phyloP scores from a whole-genome alignment of 2,329 filamentous ascomycete species.

The Thielaviopsis punctulata region DNA sequence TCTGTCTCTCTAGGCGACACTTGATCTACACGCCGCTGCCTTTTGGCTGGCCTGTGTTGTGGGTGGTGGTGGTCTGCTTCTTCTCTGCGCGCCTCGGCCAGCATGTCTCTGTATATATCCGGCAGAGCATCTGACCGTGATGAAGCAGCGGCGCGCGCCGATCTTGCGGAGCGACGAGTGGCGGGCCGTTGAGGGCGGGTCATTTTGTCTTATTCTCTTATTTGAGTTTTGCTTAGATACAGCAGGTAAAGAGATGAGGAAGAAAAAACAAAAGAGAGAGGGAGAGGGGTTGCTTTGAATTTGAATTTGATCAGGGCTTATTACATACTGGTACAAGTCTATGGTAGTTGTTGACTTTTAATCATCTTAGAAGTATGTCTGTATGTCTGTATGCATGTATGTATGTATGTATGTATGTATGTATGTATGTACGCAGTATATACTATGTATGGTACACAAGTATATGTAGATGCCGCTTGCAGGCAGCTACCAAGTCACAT shows the following conservation, averaged over 20 bases:
- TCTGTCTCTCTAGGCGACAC: neutral
- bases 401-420: too few relatives aligned
- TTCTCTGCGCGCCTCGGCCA: neutral
- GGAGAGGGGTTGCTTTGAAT: too few relatives aligned
- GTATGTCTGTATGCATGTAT: too few relatives aligned
- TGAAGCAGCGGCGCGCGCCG: neutral
- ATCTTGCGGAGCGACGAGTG: neutral
- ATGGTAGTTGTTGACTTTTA: too few relatives aligned
- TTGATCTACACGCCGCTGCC: neutral
- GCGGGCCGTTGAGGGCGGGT: neutral
- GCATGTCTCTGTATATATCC: slow-evolving; percentile 8
- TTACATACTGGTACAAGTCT: too few relatives aligned
- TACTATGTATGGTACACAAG: too few relatives aligned
- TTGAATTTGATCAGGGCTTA: too few relatives aligned
- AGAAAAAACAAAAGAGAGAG: too few relatives aligned
- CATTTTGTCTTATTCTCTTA: neutral
- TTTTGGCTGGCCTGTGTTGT: slow-evolving; percentile 4
- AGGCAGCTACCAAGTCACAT: neutral
- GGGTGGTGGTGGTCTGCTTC: neutral
- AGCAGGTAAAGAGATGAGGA: too few relatives aligned
- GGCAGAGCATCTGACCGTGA: neutral
- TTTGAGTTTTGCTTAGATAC: too few relatives aligned
- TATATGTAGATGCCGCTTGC: neutral
- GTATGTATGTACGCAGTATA: too few relatives aligned
- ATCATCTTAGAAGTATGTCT: too few relatives aligned